Evolutionary conservation across 1,284 basidiomycete genomes (phyloP).

Genomic region (Polyporus tsugae): DNA sequence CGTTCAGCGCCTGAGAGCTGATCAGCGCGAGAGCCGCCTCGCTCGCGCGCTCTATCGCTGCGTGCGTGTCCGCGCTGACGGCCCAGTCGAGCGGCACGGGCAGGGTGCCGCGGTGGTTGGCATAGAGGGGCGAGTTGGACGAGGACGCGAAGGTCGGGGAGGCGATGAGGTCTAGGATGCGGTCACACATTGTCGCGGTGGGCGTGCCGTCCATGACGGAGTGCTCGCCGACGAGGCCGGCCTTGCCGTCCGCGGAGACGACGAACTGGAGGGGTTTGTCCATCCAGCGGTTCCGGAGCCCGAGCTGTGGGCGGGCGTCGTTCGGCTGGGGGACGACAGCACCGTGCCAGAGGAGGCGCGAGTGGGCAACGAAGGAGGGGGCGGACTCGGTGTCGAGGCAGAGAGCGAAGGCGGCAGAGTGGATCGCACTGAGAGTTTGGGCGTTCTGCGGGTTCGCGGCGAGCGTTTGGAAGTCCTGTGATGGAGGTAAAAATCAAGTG

Average conservation of each 20-base stretch:
- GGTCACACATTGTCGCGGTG: slow-evolving; percentile 72
- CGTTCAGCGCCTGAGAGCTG: slow-evolving; percentile 71
- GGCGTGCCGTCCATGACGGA: slow-evolving; percentile 90
- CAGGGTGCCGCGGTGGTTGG: slow-evolving; percentile 31
- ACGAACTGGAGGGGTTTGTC: slow-evolving; percentile 89
- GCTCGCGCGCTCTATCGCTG: slow-evolving; percentile 66
- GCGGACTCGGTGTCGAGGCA: slow-evolving; percentile 76
- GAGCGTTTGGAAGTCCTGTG: slow-evolving; percentile 71
- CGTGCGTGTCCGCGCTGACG: slow-evolving; percentile 54
- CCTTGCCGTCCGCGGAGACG: slow-evolving; percentile 79
- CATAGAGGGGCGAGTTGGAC: slow-evolving; percentile 31
- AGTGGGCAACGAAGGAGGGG: slow-evolving; percentile 61
- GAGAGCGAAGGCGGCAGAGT: slow-evolving; percentile 85
- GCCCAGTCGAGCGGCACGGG: slow-evolving; percentile 70
- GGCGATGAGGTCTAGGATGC: slow-evolving; percentile 71
- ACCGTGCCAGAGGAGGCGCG: slow-evolving; percentile 80
- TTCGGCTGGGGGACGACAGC: slow-evolving; percentile 38
- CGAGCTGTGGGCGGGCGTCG: slow-evolving; percentile 43
- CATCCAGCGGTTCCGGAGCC: slow-evolving; percentile 78
- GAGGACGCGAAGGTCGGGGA: slow-evolving; percentile 63
- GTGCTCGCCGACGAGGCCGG: slow-evolving; percentile 92
- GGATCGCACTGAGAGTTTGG: slow-evolving; percentile 73
- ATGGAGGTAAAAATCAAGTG: background rate
- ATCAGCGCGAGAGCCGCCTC: slow-evolving; percentile 68
- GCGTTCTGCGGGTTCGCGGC: slow-evolving; percentile 66